phyloP scores from a whole-genome alignment of 2,329 filamentous ascomycete species.

The Nemania diffusa region DNA sequence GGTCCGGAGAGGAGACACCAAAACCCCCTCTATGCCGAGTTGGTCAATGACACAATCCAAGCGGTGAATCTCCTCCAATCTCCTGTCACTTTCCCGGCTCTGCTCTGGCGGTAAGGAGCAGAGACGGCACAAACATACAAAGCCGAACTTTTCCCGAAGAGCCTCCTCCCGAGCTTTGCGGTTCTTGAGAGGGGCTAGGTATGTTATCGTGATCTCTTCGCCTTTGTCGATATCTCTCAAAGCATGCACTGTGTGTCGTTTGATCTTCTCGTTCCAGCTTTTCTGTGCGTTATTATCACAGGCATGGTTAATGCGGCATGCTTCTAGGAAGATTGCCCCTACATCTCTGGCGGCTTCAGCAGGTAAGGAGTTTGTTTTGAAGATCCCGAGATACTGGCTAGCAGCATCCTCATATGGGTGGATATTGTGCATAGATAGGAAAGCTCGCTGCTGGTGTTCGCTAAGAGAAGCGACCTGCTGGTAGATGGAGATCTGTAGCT shows the following conservation, averaged over 20 bases:
- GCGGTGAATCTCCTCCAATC: constrained; percentile 7
- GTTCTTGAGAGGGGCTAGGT: constrained; percentile 9
- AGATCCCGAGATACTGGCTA: constrained; percentile 11
- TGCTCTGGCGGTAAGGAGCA: constrained; percentile 21
- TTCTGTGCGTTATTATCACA: constrained; percentile 24
- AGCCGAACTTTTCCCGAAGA: constrained; percentile 19
- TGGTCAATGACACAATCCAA: constrained; percentile 10
- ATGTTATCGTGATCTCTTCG: constrained; percentile 28
- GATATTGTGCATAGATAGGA: constrained; percentile 30
- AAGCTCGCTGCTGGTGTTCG: not conserved
- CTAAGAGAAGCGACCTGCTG: constrained; percentile 16
- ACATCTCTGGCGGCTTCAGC: not conserved
- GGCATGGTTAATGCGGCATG: constrained; percentile 27
- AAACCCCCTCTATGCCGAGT: constrained; percentile 9
- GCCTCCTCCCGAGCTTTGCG: constrained; percentile 4
- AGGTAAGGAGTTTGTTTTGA: constrained; percentile 24
- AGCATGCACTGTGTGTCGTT: constrained; percentile 23
- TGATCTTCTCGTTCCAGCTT: constrained; percentile 22
- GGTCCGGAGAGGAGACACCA: constrained; percentile 4
- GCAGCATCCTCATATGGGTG: constrained; percentile 12
- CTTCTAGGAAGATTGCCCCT: constrained; percentile 24
- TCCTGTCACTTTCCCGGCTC: constrained; percentile 18
- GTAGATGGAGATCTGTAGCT: not conserved
- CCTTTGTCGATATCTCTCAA: constrained; percentile 23
- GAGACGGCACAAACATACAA: constrained; percentile 19